These are phyloP conservation scores for Solanum chilense DNA, from an alignment of 257 asterid genomes.

Conservation along the genomic window DNA sequence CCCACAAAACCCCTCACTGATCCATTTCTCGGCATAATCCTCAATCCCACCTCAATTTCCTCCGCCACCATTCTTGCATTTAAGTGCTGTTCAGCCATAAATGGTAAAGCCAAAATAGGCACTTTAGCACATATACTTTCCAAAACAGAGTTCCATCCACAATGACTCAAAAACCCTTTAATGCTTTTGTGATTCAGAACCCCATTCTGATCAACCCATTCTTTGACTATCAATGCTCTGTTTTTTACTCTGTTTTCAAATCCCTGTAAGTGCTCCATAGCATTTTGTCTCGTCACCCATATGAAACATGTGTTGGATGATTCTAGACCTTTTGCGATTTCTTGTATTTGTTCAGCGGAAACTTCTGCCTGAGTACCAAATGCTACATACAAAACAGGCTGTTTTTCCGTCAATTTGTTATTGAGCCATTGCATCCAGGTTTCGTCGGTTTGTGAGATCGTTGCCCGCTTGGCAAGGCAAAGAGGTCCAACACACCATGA, in stretches of 20 bases:
- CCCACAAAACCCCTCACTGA: constrained; percentile 36
- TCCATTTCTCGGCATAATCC: constrained; percentile 32
- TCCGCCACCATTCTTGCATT: constrained; percentile 51
- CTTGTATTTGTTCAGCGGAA: constrained; percentile 34
- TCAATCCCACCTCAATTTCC: constrained; percentile 37
- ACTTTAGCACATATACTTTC: constrained; percentile 48
- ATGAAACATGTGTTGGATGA: constrained; percentile 36
- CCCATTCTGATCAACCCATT: constrained; percentile 53
- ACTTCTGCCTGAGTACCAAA: constrained; percentile 73
- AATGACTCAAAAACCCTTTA: constrained; percentile 56
- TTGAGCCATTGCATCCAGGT: constrained; percentile 34
- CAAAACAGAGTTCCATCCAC: constrained; percentile 75
- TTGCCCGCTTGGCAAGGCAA: constrained; percentile 13
- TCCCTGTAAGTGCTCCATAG: neutral
- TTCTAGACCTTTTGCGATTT: constrained; percentile 43
- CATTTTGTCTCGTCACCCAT: constrained; percentile 38
- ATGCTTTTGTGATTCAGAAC: constrained; percentile 33
- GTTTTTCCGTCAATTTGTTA: constrained; percentile 8
- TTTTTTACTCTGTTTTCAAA: constrained; percentile 18
- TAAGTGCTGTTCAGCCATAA: constrained; percentile 69
- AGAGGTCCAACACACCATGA: constrained; percentile 60
- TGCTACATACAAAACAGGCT: constrained; percentile 48
- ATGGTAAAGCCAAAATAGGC: constrained; percentile 55
- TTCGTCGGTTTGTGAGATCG: neutral
- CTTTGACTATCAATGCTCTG: constrained; percentile 39